Conservation (phyloP, 495 filamentous ascomycete genomes). For the Amorphotheca resinae region DNA sequence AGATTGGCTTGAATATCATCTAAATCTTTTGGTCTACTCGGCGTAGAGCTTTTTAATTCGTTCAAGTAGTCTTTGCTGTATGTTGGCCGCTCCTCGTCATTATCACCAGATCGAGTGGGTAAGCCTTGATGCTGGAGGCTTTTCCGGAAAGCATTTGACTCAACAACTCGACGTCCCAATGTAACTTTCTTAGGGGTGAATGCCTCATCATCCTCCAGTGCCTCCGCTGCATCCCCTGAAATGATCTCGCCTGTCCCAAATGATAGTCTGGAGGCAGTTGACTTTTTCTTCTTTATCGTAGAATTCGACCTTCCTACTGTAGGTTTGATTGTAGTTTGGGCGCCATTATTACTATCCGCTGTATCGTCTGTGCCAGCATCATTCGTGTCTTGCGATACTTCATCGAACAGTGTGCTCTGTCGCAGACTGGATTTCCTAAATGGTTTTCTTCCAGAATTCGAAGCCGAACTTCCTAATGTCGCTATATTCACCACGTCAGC, state of each 20-base stretch:
- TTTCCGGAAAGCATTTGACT: slow-evolving; percentile 55
- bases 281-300: slow-evolving; percentile 47
- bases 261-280: slow-evolving; percentile 56
- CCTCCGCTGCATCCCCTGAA: slow-evolving; percentile 36
- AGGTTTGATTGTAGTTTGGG: slow-evolving; percentile 27
- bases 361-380: slow-evolving; percentile 7
- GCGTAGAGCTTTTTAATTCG: slow-evolving; percentile 72
- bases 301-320: slow-evolving; percentile 27
- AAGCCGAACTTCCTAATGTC: not conserved
- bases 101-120: slow-evolving; percentile 40
- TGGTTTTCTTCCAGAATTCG: slow-evolving; percentile 22
- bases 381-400: slow-evolving; percentile 18
- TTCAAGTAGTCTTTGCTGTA: slow-evolving; percentile 82
- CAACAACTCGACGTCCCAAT: slow-evolving; percentile 56
- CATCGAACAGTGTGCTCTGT: slow-evolving; percentile 35
- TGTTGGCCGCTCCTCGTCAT: slow-evolving; percentile 59
- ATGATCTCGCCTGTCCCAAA: slow-evolving; percentile 54
- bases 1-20: slow-evolving; percentile 25
- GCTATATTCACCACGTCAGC: slow-evolving; percentile 16
- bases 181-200: slow-evolving; percentile 57
- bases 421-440: slow-evolving; percentile 38
- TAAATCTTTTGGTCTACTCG: slow-evolving; percentile 55
- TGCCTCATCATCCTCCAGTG: slow-evolving; percentile 36
- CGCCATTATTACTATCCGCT: slow-evolving; percentile 6
- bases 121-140: slow-evolving; percentile 32